Evolutionary conservation across 179 eudicot genomes (phyloP), one percentile per base, ranked within the genome.

Genomic region (Camellia oleifera): DNA sequence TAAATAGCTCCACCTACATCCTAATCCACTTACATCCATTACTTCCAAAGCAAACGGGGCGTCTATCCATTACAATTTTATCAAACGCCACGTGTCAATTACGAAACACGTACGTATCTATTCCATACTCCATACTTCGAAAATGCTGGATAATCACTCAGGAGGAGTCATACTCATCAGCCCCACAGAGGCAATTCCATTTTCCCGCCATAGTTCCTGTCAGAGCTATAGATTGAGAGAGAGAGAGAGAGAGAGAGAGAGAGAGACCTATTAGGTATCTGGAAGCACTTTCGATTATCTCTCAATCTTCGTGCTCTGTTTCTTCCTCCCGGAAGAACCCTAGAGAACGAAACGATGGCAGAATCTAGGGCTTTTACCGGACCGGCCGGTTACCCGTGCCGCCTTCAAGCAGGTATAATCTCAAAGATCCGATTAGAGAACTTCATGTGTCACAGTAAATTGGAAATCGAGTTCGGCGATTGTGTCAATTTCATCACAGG

Each of bases 401-500:
- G 85, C 1, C 56, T 79, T 20, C 83, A 73, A 53, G 95, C 94
- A 23, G 98, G 98, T 2, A 90, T 90, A 2, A 86, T 93, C 75
- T 82, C 89, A 13, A 88, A 87, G 81, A 92, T 96, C 17, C 91
- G 89, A 12, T 69, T 96, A 2, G 98, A 96, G 82, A 94, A 96
- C 81, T 96, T 96, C 88, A 96, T 96, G 99, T 96, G 99, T 78
- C 99, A 96, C 80, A 87, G 88, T 40, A 89, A 81, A 83, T 78
- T 96, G 81, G 91, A 90, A 63, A 94, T 96, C 79, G 95, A 89
- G 82, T 84, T 96, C 11, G 92, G 91, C 26, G 95, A 92, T 62
- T 79, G 75, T 32, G 90, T 96, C 78, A 96, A 96, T 85, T 96
- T 96, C 81, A 86, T 96, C 87, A 96, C 99, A 15, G 99, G 99